Base-by-base conservation (phyloP, 495 filamentous ascomycete genomes). In the Rhizodiscina lignyota region DNA sequence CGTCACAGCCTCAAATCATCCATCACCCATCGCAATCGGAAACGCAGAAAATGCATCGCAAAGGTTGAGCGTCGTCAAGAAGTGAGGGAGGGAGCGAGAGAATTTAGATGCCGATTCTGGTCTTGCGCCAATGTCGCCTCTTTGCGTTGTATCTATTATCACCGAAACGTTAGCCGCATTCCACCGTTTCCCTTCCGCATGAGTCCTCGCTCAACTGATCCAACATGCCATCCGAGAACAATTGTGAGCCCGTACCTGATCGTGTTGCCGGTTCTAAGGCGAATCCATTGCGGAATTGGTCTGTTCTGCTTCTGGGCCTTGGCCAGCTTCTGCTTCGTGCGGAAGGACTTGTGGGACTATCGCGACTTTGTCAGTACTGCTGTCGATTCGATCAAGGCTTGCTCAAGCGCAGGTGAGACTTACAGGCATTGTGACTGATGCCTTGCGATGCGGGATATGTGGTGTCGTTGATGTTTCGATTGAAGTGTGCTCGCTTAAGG, bases 271-370 rank as follows among this genome's bases (percentile, higher is more conserved):
- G 89, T 97, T 58, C 89, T 78, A 52, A 97, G 74, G 54, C 89
- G 79, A 61, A 97, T 96, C 89, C 89, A 97, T 74, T 97, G 89
- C 44, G 89, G 89, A 62, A 97, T 94, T 43, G 89, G 89, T 52
- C 91, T 73, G 79, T 96, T 97, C 71, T 94, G 85, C 70, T 91
- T 94, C 73, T 94, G 85, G 57, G 89, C 89, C 73, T 85, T 94
- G 56, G 91, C 89, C 70, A 97, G 89, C 89, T 97, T 97, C 64
- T 89, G 80, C 87, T 97, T 97, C 64, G 83, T 91, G 61, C 82
- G 79, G 82, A 94, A 94, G 56, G 84, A 83, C 76, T 94, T 94
- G 71, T 97, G 83, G 74, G 77, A 83, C 85, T 94, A 23, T 27
- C 8, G 24, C 24, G 24, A 13, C 24, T 8, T 27, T 27, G n/a